A percentile compares a stretch with the other conserved stretches of the same genome.
phyloP scores from a whole-genome alignment of 2,329 filamentous ascomycete genomes.

The Tricladium varicosporioides region DNA sequence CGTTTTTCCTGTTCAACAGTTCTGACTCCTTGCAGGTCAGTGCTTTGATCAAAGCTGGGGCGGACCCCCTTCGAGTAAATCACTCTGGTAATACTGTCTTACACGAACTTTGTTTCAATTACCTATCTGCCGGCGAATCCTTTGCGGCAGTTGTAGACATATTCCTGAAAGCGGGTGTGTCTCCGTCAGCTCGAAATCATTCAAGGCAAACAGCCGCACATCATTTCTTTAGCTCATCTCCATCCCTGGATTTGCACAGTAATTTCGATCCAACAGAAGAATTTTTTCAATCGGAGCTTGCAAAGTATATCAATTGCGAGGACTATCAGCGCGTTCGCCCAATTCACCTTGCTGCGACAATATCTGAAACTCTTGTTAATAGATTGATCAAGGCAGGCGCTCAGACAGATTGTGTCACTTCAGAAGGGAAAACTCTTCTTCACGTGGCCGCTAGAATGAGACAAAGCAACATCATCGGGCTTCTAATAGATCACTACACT shows the following conservation, averaged over 20 bases:
- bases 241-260: background rate
- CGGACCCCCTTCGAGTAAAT: constrained; percentile 7
- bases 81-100: constrained; percentile 4
- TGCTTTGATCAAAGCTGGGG: constrained; percentile 11
- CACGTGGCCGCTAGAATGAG: constrained; percentile 39
- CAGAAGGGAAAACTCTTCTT: constrained; percentile 38
- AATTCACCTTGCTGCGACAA: constrained; percentile 16
- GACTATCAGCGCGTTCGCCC: constrained; percentile 25
- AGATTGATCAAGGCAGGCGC: constrained; percentile 35
- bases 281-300: constrained; percentile 1
- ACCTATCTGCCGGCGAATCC: background rate
- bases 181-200: constrained; percentile 8
- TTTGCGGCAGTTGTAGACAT: background rate
- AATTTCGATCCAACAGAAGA: constrained; percentile 1
- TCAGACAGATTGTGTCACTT: constrained; percentile 32
- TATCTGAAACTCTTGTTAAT: constrained; percentile 9
- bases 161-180: constrained; percentile 2
- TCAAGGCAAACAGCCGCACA: constrained; percentile 12
- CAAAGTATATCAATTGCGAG: constrained; percentile 9
- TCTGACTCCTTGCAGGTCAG: background rate
- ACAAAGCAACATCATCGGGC: constrained; percentile 34
- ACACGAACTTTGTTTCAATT: background rate
- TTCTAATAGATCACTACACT: constrained; percentile 9
- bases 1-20: background rate
- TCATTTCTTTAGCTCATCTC: background rate